These are phyloP conservation scores for Boletus insuetus DNA, from an alignment of 768 basidiomycete species.

Conservation along the genomic window DNA sequence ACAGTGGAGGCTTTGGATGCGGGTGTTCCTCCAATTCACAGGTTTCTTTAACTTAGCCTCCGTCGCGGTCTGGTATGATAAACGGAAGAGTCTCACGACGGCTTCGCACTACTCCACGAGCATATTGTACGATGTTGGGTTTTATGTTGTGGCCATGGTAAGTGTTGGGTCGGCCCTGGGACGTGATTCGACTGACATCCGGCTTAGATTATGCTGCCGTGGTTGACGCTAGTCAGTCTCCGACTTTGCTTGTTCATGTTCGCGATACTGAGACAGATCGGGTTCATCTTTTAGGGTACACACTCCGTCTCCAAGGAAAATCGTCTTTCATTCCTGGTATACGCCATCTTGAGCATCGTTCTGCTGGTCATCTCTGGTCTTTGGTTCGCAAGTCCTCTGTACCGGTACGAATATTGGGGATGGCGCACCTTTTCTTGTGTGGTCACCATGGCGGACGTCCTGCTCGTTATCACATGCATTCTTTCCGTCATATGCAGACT, in stretches of 20 bases:
- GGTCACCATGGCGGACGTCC: constrained; percentile 37
- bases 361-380: constrained; percentile 38
- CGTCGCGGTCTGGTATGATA: constrained; percentile 48
- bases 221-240: constrained; percentile 42
- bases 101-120: constrained; percentile 31
- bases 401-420: constrained; percentile 32
- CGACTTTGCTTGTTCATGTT: neutral
- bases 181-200: neutral
- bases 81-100: constrained; percentile 39
- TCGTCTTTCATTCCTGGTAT: constrained; percentile 37
- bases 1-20: constrained; percentile 49
- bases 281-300: constrained; percentile 41
- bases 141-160: constrained; percentile 41
- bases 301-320: constrained; percentile 45
- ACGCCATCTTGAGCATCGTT: constrained; percentile 37
- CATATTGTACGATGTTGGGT: constrained; percentile 40
- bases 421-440: constrained; percentile 49
- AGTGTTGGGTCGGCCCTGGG: constrained; percentile 12
- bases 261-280: neutral
- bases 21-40: constrained; percentile 46
- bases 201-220: constrained; percentile 42
- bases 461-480: constrained; percentile 40
- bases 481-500: constrained; percentile 48
- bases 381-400: constrained; percentile 42
- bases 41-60: constrained; percentile 49